These are phyloP conservation scores for Kodamaea suecica DNA, from an alignment of 1,139 yeast species.

Conservation along the genomic window DNA sequence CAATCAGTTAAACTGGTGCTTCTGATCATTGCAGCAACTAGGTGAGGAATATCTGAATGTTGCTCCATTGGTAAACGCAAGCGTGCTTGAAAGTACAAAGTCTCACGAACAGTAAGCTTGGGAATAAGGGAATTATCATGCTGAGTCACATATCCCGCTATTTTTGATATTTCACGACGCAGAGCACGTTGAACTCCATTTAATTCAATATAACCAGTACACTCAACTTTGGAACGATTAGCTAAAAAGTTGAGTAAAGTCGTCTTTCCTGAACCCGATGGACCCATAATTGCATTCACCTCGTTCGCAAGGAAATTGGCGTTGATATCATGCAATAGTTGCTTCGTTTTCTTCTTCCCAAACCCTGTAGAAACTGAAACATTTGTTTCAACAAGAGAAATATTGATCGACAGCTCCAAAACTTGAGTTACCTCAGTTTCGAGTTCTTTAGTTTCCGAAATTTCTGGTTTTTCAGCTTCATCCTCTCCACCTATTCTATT, in stretches of 20 bases:
- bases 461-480: slow-evolving; percentile 9
- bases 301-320: slow-evolving; percentile 19
- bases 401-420: slow-evolving; percentile 3
- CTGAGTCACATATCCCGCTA: slow-evolving; percentile 25
- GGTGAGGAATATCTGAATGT: slow-evolving; percentile 17
- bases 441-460: slow-evolving; percentile 5
- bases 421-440: slow-evolving; percentile 2
- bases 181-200: slow-evolving; percentile 16
- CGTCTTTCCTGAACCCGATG: slow-evolving; percentile 28
- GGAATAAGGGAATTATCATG: slow-evolving; percentile 24
- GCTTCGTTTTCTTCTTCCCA: slow-evolving; percentile 6
- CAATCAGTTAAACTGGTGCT: slow-evolving; percentile 23
- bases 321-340: slow-evolving; percentile 16
- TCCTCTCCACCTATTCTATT: slow-evolving; percentile 35
- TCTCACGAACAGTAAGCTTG: slow-evolving; percentile 24
- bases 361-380: slow-evolving; percentile 4
- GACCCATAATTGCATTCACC: slow-evolving; percentile 28
- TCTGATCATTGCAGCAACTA: slow-evolving; percentile 18
- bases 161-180: slow-evolving; percentile 15
- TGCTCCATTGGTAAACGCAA: slow-evolving; percentile 20
- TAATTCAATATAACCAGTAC: slow-evolving; percentile 16
- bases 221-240: slow-evolving; percentile 13
- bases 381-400: slow-evolving; percentile 3
- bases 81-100: slow-evolving; percentile 23
- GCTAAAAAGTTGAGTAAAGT: slow-evolving; percentile 23